Evolutionary conservation across 768 basidiomycete genomes (phyloP).

Genomic region (Favolaschia claudopus): DNA sequence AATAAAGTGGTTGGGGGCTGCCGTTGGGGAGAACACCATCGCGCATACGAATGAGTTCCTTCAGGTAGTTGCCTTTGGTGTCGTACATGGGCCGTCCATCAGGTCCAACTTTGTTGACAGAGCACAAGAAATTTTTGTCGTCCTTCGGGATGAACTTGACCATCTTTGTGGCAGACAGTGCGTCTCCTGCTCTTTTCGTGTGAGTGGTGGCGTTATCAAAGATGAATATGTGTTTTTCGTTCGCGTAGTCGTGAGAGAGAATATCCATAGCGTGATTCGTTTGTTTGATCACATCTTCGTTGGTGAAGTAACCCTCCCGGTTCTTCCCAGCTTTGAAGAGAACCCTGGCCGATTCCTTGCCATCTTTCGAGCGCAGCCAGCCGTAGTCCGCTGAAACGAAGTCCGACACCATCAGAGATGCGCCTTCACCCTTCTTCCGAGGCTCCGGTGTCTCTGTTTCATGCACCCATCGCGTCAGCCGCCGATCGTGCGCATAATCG

Average conservation of each 20-base stretch:
- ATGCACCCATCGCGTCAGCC: constrained; percentile 35
- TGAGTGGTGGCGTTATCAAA: constrained; percentile 38
- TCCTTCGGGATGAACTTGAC: constrained; percentile 33
- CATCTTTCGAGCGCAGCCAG: constrained; percentile 24
- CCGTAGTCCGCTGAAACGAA: constrained; percentile 34
- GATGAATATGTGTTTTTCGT: constrained; percentile 31
- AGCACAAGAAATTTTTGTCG: constrained; percentile 27
- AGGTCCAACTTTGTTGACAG: constrained; percentile 19
- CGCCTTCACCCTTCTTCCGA: constrained; percentile 35
- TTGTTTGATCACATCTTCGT: constrained; percentile 16
- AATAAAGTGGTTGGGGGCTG: constrained; percentile 38
- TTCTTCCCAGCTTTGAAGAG: constrained; percentile 36
- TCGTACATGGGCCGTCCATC: constrained; percentile 31
- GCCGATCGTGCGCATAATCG: constrained; percentile 48
- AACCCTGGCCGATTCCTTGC: constrained; percentile 19
- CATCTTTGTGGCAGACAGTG: constrained; percentile 43
- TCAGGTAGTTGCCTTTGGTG: constrained; percentile 32
- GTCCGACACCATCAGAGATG: constrained; percentile 33
- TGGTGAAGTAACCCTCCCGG: constrained; percentile 37
- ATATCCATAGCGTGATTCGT: constrained; percentile 16
- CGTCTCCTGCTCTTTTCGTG: constrained; percentile 29
- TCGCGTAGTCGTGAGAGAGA: constrained; percentile 23
- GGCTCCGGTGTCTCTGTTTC: constrained; percentile 13
- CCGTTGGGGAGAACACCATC: constrained; percentile 31
- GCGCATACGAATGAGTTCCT: constrained; percentile 41